Percentiles rank a stretch among this genome's conserved stretches.
Conservation (phyloP, 768 basidiomycete genomes). For the Boletus reticulatus region DNA sequence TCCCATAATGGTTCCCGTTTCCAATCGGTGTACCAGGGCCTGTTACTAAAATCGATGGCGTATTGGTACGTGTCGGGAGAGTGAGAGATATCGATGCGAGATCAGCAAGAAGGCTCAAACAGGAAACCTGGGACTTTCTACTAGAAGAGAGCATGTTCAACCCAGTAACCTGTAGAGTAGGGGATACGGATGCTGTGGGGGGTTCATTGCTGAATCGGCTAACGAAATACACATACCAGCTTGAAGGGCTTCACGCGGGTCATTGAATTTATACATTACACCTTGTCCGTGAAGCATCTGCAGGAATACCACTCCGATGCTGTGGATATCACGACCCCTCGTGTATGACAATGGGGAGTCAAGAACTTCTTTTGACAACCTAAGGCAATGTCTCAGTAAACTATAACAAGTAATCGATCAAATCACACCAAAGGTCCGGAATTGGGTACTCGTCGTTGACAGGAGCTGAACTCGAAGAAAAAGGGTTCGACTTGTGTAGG, state of each 20-base stretch:
- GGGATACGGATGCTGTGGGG: slow-evolving; percentile 51
- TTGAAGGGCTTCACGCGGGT: slow-evolving; percentile 56
- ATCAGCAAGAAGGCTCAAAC: slow-evolving; percentile 56
- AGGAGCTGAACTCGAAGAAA: slow-evolving; percentile 36
- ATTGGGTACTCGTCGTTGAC: slow-evolving; percentile 19
- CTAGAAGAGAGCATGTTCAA: slow-evolving; percentile 57
- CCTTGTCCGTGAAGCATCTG: slow-evolving; percentile 86
- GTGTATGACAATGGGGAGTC: slow-evolving; percentile 80
- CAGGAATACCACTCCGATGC: slow-evolving; percentile 71
- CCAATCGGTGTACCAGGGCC: slow-evolving; percentile 51
- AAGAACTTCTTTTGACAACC: slow-evolving; percentile 76
- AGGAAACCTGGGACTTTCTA: slow-evolving; percentile 57
- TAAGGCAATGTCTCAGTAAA: slow-evolving; percentile 23
- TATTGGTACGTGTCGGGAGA: slow-evolving; percentile 11
- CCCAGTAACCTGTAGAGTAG: slow-evolving; percentile 48
- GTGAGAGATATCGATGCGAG: slow-evolving; percentile 44
- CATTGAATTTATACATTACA: slow-evolving; percentile 52
- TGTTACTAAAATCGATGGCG: slow-evolving; percentile 19
- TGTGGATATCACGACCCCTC: slow-evolving; percentile 77
- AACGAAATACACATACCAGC: slow-evolving; percentile 39
- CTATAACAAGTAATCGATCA: not conserved
- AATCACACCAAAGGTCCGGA: slow-evolving; percentile 30
- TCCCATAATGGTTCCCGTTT: slow-evolving; percentile 30
- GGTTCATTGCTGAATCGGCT: not conserved
- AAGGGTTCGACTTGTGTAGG: slow-evolving; percentile 81